Percentiles rank a stretch among this genome's conserved stretches.
phyloP scores from a whole-genome alignment of 1,284 basidiomycete genomes.

The Phellopilus nigrolimitatus region DNA sequence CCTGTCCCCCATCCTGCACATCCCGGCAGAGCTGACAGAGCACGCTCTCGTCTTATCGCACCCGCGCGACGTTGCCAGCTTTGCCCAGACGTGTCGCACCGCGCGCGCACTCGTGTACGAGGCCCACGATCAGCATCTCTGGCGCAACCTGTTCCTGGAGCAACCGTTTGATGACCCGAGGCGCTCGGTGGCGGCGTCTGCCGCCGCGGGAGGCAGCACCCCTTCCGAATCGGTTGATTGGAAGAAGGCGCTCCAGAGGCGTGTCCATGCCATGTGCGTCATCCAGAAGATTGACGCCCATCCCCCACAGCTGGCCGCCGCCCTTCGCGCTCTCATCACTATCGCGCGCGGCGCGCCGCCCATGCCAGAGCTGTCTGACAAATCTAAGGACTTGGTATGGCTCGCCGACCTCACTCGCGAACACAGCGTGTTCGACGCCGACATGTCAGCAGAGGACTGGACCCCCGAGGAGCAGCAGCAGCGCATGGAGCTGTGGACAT shows the following conservation, averaged over 20 bases:
- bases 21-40: constrained; percentile 56
- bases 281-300: constrained; percentile 22
- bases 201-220: constrained; percentile 22
- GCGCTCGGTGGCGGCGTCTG: constrained; percentile 32
- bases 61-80: constrained; percentile 49
- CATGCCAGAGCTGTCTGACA: constrained; percentile 22
- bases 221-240: constrained; percentile 26
- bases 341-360: constrained; percentile 40
- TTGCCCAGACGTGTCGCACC: constrained; percentile 47
- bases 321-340: constrained; percentile 40
- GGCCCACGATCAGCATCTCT: constrained; percentile 50
- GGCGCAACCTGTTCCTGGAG: constrained; percentile 55
- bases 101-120: constrained; percentile 46
- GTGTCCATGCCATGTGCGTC: constrained; percentile 28
- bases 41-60: constrained; percentile 49
- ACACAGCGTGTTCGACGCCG: constrained; percentile 25
- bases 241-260: constrained; percentile 30
- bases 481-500: constrained; percentile 24
- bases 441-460: constrained; percentile 20
- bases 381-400: constrained; percentile 21
- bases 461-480: constrained; percentile 24
- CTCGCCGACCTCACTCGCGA: constrained; percentile 7
- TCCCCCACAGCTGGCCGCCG: constrained; percentile 30
- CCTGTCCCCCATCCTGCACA: constrained; percentile 24
- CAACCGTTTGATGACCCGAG: constrained; percentile 59